Evolutionary conservation across 768 basidiomycete genomes (phyloP), one percentile per base, ranked within the genome.

Genomic region (Naganishia randhawae): DNA sequence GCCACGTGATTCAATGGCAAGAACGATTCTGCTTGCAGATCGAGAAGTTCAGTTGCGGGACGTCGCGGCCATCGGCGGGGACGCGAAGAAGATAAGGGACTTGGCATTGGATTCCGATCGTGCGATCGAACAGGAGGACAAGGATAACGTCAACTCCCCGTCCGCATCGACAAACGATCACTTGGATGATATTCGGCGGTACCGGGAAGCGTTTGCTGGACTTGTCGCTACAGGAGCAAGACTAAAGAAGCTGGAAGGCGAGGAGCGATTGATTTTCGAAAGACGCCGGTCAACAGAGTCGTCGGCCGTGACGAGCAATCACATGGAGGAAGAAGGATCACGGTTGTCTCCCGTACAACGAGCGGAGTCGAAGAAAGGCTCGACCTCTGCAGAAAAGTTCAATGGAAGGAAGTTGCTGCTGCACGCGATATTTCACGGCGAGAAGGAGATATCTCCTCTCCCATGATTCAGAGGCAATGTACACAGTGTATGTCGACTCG

Each of bases 41-140:
- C 70, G 75, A 31, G 76, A 79, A 70, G 74, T 80, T 0, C 80
- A 80, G 67, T 51, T 70, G 6, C 71, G 80, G 10, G 76, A 78
- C 61, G 75, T 77, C 3, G 71, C 66, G 61, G 72, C 75, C 0
- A n/a, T 75, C 3, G 69, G 73, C 16, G 75, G 73, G 0, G 73
- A 75, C 48, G 65, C 68, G 0, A 63, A 74, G n/a, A 68, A 74
- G n/a, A 31, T 73, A 2, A 8, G 65, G 45, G 0, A 69, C 74
- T 37, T 78, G 73, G 50, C 65, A 73, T 48, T 69, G 9, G 71
- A 73, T 8, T 75, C 73, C 35, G 66, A 67, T 70, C 65, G 31
- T 53, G 16, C 39, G 41, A 31, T 53, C 22, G 50, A 62, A 37
- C 53, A 39, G 19, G 45, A 33, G 5, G 17, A 19, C 8, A 1